A percentile compares a stretch with the other conserved stretches of the same genome.
Conservation (phyloP, 345 rosid species). For the Psidium friedrichsthalianum region DNA sequence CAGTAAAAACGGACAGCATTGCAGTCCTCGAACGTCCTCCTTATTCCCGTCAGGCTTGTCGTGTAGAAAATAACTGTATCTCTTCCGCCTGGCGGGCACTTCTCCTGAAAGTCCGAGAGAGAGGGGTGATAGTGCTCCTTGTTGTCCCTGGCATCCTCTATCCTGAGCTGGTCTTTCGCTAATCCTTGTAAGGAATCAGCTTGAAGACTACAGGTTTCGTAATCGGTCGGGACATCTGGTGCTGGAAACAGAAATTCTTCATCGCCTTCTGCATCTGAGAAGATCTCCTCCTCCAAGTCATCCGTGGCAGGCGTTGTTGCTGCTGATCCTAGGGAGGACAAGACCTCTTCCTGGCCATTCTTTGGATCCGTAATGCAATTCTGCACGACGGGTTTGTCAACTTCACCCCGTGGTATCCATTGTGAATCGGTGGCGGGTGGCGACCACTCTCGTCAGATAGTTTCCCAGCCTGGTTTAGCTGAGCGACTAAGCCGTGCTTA, state of each 20-base stretch:
- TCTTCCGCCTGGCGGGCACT: constrained; percentile 62
- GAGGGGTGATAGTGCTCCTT: background rate
- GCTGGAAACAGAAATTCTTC: background rate
- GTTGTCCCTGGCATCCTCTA: background rate
- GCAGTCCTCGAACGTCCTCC: constrained; percentile 83
- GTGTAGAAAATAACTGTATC: constrained; percentile 64
- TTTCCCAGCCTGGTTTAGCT: constrained; percentile 14
- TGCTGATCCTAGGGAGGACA: background rate
- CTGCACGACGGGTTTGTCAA: background rate
- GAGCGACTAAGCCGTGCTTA: constrained; percentile 35
- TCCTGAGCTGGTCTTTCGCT: background rate
- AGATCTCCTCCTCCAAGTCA: background rate
- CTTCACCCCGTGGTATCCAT: constrained; percentile 10
- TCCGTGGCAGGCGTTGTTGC: background rate
- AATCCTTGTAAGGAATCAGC: background rate
- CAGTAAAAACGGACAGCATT: constrained; percentile 44
- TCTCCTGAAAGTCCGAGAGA: constrained; percentile 29
- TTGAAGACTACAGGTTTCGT: background rate
- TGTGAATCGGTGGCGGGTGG: background rate
- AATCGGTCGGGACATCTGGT: background rate
- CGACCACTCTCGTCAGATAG: constrained; percentile 7
- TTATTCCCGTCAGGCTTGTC: constrained; percentile 62
- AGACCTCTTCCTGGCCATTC: constrained; percentile 7
- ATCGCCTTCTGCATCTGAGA: constrained; percentile 1
- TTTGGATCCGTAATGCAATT: constrained; percentile 2